Evolutionary conservation across 805 yeast species (phyloP).

Genomic region (Yarrowia divulgata): DNA sequence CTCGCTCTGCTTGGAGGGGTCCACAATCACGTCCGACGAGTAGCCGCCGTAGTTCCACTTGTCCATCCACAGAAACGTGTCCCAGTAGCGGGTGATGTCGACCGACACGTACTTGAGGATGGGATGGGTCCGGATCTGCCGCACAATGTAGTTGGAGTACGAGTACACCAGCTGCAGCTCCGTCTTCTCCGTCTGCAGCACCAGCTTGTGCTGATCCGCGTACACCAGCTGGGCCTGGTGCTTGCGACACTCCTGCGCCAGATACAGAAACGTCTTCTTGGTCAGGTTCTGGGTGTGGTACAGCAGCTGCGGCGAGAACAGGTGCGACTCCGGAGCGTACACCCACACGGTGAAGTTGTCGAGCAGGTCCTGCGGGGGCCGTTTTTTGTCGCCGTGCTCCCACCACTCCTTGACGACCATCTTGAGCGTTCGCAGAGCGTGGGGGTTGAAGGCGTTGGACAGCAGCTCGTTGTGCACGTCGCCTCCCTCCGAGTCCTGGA

Average conservation of each 20-base stretch:
- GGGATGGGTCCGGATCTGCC: slow-evolving; percentile 79
- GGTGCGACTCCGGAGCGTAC: slow-evolving; percentile 70
- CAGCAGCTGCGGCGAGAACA: slow-evolving; percentile 80
- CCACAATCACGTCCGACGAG: slow-evolving; percentile 46
- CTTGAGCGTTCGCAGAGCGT: slow-evolving; percentile 74
- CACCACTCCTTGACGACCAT: slow-evolving; percentile 87
- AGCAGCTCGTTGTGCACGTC: slow-evolving; percentile 58
- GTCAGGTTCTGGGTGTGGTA: slow-evolving; percentile 89
- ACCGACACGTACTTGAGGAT: slow-evolving; percentile 83
- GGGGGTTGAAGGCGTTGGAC: slow-evolving; percentile 80
- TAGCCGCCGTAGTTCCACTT: slow-evolving; percentile 84
- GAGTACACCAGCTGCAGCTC: slow-evolving; percentile 90
- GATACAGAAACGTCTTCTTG: slow-evolving; percentile 78
- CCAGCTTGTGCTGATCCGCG: slow-evolving; percentile 78
- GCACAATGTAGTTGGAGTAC: slow-evolving; percentile 81
- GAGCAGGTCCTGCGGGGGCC: slow-evolving; percentile 82
- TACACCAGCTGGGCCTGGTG: slow-evolving; percentile 81
- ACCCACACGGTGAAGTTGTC: slow-evolving; percentile 87
- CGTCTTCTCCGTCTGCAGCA: slow-evolving; percentile 75
- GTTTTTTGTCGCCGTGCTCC: slow-evolving; percentile 79
- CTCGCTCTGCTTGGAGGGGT: slow-evolving; percentile 42
- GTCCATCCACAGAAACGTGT: slow-evolving; percentile 94
- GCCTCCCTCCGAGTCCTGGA: slow-evolving; percentile 80
- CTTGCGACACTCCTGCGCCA: slow-evolving; percentile 76
- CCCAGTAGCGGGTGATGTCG: slow-evolving; percentile 83